Evolutionary conservation across 345 rosid genomes (phyloP), one percentile per base, ranked within the genome.

Genomic region (Hypericum androsaemum): DNA sequence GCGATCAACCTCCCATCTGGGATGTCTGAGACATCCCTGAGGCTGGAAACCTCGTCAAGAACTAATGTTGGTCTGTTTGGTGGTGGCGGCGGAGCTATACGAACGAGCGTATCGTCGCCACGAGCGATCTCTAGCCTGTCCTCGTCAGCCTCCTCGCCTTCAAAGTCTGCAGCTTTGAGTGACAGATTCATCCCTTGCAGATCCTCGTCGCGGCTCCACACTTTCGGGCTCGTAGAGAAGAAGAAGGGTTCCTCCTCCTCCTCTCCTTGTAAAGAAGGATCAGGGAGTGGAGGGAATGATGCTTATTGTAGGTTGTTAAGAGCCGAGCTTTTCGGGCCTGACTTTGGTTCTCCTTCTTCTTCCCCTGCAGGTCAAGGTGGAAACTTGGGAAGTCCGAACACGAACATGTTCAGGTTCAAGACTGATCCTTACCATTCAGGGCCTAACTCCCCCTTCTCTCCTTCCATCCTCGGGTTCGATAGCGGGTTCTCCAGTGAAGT

Each of bases 171-270:
- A 0, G 63, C 76, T 37, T 84, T 95, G 60, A 83, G 98, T 57
- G 98, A 92, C 53, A 66, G 97, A 69, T 92, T 92, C 74, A 92
- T 88, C 50, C 98, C 97, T 0, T 88, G 98, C 68, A 77, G 97
- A 85, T 92, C 98, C 15, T 78, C 97, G 1, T 92, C 98, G 1
- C 75, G 98, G 59, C 78, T 92, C 32, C 86, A 88, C 72, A 74
- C 94, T 12, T 92, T 84, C 50, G 97, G 92, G 71, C 79, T 92
- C 1, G 64, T 64, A 7, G 98, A 92, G 7, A 88, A 77, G n/a
- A n/a, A n/a, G 64, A 17, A 17, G 28, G 10, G 28, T 17, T 7
- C 50, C 22, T 84, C n/a, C n/a, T n/a, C n/a, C n/a, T n/a, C 60
- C 11, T 69, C 95, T 0, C 96, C 97, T 5, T 83, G 72, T 36